These are phyloP conservation scores for Podospora sp. DNA, from an alignment of 495 filamentous ascomycete genomes.

Conservation along the genomic window DNA sequence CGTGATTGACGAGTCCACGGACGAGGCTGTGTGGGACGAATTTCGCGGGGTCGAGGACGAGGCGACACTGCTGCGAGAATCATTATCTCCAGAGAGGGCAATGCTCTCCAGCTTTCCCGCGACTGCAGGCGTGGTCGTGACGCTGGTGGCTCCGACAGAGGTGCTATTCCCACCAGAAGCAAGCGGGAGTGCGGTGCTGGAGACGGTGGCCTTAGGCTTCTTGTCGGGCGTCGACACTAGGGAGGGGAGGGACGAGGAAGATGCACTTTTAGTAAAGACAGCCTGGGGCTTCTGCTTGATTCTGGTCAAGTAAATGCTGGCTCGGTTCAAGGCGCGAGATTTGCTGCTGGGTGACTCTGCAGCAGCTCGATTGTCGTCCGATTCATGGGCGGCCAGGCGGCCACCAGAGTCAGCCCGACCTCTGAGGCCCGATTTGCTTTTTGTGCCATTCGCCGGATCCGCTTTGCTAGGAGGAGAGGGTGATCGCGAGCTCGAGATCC, in stretches of 20 bases:
- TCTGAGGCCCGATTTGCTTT: conserved; percentile 29
- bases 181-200: background rate
- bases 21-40: conserved; percentile 49
- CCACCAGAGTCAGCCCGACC: conserved; percentile 33
- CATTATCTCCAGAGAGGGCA: conserved; percentile 22
- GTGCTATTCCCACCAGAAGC: background rate
- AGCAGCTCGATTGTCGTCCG: conserved; percentile 31
- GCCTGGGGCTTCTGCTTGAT: conserved; percentile 47
- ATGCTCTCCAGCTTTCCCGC: conserved; percentile 18
- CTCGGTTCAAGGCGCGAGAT: conserved; percentile 33
- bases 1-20: conserved; percentile 49
- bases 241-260: conserved; percentile 24
- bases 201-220: conserved; percentile 20
- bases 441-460: conserved; percentile 22
- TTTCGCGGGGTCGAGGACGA: conserved; percentile 50
- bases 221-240: conserved; percentile 29
- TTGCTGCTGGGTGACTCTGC: conserved; percentile 34
- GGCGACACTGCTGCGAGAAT: conserved; percentile 32
- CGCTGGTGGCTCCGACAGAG: background rate
- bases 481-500: conserved; percentile 64
- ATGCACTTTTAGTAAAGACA: conserved; percentile 38
- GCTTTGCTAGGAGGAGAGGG: conserved; percentile 55
- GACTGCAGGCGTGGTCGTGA: background rate
- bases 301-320: conserved; percentile 43
- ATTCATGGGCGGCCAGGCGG: conserved; percentile 31